Conservation (phyloP, 2,329 filamentous ascomycete species). For the Beauveria caledonica region DNA sequence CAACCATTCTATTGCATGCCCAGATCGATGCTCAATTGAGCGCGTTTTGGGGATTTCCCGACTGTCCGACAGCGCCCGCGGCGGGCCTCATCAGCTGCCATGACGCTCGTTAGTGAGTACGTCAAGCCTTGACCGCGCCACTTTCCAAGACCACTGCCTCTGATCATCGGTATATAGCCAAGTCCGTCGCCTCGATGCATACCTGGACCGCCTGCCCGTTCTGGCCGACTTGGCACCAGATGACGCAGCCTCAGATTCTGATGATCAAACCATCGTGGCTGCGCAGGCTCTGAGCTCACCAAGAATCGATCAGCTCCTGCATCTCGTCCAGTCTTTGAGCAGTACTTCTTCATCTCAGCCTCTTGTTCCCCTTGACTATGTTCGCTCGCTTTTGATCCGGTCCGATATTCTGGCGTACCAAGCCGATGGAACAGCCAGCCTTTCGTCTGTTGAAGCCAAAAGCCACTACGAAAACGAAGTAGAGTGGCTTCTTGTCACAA, state of each 20-base stretch:
- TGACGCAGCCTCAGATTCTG: slow-evolving; percentile 30
- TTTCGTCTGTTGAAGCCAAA: slow-evolving; percentile 22
- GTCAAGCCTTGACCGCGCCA: slow-evolving; percentile 17
- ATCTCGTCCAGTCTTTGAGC: slow-evolving; percentile 62
- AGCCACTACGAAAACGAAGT: slow-evolving; percentile 64
- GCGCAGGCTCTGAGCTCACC: slow-evolving; percentile 41
- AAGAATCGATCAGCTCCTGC: slow-evolving; percentile 54
- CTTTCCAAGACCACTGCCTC: neutral
- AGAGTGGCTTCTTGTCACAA: slow-evolving; percentile 85
- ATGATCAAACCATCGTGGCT: slow-evolving; percentile 26
- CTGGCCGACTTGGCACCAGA: slow-evolving; percentile 33
- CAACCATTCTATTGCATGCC: neutral
- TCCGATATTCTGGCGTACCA: slow-evolving; percentile 39
- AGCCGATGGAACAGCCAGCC: neutral
- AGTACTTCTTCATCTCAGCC: slow-evolving; percentile 56
- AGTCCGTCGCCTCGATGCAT: slow-evolving; percentile 54
- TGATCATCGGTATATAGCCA: slow-evolving; percentile 34
- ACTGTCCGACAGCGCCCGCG: neutral
- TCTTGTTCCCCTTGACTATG: slow-evolving; percentile 50
- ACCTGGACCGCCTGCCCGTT: slow-evolving; percentile 52
- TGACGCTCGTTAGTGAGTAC: slow-evolving; percentile 43
- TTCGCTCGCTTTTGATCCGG: slow-evolving; percentile 55
- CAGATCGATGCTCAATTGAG: slow-evolving; percentile 10
- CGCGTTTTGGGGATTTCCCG: neutral
- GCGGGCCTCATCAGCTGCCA: slow-evolving; percentile 16